Conservation (phyloP, 345 rosid species). For the Citrus sp. region DNA sequence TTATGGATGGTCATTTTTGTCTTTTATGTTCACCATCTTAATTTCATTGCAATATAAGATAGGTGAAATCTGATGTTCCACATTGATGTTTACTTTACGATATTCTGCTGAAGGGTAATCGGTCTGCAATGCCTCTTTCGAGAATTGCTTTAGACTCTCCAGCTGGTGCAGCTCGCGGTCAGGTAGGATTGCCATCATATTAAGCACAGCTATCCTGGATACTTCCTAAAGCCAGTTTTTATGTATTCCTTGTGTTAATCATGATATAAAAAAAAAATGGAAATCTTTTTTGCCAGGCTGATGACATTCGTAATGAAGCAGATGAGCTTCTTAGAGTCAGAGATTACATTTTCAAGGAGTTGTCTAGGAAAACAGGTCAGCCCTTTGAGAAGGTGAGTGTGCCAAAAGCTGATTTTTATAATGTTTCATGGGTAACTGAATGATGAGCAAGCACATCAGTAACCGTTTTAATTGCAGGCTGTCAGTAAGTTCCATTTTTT, state of each 20-base stretch:
- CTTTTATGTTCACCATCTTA: not conserved
- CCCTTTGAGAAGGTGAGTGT: conserved; percentile 68
- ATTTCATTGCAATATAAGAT: not conserved
- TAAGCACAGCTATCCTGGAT: not conserved
- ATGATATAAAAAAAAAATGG: not conserved
- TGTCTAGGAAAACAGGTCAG: conserved; percentile 79
- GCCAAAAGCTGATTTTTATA: not conserved
- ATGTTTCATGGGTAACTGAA: not conserved
- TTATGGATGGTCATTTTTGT: not conserved
- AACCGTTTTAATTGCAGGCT: not conserved
- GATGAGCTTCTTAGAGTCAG: conserved; percentile 74
- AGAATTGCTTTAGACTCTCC: conserved; percentile 68
- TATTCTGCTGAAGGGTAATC: conserved; percentile 47
- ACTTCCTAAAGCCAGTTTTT: not conserved
- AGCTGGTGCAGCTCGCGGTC: conserved; percentile 81
- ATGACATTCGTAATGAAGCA: conserved; percentile 73
- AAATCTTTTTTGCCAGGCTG: conserved; percentile 49
- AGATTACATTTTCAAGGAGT: conserved; percentile 72
- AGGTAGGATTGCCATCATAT: conserved; percentile 38
- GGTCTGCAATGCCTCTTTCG: conserved; percentile 70
- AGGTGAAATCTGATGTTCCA: conserved; percentile 2
- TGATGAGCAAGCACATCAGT: not conserved
- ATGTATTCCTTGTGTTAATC: not conserved
- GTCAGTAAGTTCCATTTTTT: not conserved
- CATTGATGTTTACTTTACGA: not conserved